Base-by-base conservation (phyloP, 768 basidiomycete species). In the Candolleomyces aberdarensis region DNA sequence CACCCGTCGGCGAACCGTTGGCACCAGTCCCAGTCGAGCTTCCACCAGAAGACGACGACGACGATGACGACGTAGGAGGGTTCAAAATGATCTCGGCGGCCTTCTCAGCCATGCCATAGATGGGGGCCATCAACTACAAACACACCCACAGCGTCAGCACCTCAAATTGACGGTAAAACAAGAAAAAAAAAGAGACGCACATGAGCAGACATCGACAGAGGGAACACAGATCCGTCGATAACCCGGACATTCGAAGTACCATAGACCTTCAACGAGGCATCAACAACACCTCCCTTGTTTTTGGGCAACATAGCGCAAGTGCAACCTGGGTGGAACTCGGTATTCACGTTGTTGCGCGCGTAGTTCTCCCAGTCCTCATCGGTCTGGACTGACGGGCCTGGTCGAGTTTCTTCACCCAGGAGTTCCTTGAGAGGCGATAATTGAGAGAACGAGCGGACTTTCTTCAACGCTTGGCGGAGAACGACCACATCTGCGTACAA, bases 391-490 rank as follows among this genome's bases (percentile, higher is more conserved):
- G 63, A 62, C 0, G 80, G 59, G 1, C 71, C 71, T 0, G 73
- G 73, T 0, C 50, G 51, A 22, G 69, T 41, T 44, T 74, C 71
- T 0, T 31, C 44, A 6, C 65, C 68, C 10, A 87, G 68, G 8
- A 75, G 69, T 6, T 69, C 64, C 53, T 70, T 78, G 3, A 89
- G 72, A 0, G 89, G 88, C 1, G 78, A 72, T 1, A 83, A 80
- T 9, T 75, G 65, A 0, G 80, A 85, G 46, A 89, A 67, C 59
- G 67, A 78, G 32, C 88, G 80, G n/a, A 82, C 85, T 54, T 88
- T 78, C 69, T 85, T 85, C 58, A 87, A 71, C 36, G 84, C 87
- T 70, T 86, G 81, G 49, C 86, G 81, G 58, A 88, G 69, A 41
- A 83, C 71, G 10, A 70, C 66, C 39, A 78, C 59, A 68, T 86